phyloP scores from a whole-genome alignment of 1,284 basidiomycete species.

The Uromyces viciae-fabae region DNA sequence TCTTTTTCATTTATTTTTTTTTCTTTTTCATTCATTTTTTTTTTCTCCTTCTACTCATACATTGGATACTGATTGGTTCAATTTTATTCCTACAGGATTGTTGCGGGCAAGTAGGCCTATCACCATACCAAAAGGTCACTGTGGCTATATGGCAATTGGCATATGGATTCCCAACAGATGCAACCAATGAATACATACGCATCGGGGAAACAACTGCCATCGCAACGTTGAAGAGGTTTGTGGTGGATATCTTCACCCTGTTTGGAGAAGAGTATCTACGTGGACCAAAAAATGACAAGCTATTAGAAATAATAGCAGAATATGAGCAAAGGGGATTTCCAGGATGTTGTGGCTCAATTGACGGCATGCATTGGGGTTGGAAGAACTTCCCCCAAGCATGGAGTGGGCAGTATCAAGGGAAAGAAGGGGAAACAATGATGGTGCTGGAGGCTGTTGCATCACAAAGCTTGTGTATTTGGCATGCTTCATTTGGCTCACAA shows the following conservation, averaged over 20 bases:
- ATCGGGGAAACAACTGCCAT: background rate
- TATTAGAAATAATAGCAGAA: background rate
- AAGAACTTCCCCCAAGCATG: background rate
- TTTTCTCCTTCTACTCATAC: no score
- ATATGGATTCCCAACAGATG: background rate
- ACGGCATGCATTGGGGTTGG: background rate
- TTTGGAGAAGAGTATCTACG: background rate
- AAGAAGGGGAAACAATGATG: background rate
- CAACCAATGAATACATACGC: background rate
- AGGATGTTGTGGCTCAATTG: background rate
- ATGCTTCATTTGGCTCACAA: background rate
- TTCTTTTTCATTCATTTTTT: no score
- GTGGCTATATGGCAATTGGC: background rate
- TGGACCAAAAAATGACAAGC: background rate
- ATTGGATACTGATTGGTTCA: no score
- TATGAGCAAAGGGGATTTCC: background rate
- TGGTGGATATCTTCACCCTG: background rate
- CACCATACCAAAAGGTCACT: background rate
- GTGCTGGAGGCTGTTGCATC: background rate
- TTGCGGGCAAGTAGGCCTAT: background rate
- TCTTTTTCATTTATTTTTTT: no score
- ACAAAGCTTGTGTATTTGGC: background rate
- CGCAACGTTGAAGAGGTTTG: background rate
- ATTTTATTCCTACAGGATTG: background rate
- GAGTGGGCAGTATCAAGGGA: background rate